Base-by-base conservation (phyloP, 306 rosid species). In the Comarum palustre region DNA sequence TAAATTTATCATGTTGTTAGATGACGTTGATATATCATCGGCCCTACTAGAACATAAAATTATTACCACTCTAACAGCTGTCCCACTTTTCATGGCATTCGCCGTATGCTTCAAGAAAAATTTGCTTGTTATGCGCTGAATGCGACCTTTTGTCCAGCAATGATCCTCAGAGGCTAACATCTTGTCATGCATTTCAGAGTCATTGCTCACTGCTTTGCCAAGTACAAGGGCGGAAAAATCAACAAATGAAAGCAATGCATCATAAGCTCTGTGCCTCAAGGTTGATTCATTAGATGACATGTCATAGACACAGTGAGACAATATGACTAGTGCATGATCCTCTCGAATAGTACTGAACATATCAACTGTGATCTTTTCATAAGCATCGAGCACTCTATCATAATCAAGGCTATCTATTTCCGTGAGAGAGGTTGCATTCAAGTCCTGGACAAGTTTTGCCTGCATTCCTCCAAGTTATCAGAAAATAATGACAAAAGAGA, bases 221-320 rank as follows among this genome's bases (percentile, higher is more conserved):
- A 87, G 80, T 68, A 89, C 47, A 65, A 75, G 66, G 38, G 94
- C 81, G 78, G 90, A 84, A 79, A 94, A 91, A 42, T 88, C 91
- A 80, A 91, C 85, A 86, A 94, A 91, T 25, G 90, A 82, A n/a
- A 86, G 72, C 86, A 94, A 77, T 32, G 90, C 79, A 46, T 80
- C 63, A 69, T 76, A 84, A 64, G 98, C 97, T 48, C 90, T 80
- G 52, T 73, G 83, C 82, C 90, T 73, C 78, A 87, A 82, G 69
- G 86, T 89, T 63, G 85, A 80, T 75, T 94, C 98, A 71, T 73
- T 86, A 59, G 96, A 89, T 46, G 94, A 82, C 96, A 94, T 86
- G 84, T n/a, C n/a, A 78, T 80, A 87, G 78, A 94, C 97, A 79
- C 87, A 94, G 75, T 94, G 98, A 22, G 98, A 89, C 80, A 94